These are phyloP conservation scores for Spathaspora boniae DNA, from an alignment of 805 yeast genomes.

Conservation along the genomic window DNA sequence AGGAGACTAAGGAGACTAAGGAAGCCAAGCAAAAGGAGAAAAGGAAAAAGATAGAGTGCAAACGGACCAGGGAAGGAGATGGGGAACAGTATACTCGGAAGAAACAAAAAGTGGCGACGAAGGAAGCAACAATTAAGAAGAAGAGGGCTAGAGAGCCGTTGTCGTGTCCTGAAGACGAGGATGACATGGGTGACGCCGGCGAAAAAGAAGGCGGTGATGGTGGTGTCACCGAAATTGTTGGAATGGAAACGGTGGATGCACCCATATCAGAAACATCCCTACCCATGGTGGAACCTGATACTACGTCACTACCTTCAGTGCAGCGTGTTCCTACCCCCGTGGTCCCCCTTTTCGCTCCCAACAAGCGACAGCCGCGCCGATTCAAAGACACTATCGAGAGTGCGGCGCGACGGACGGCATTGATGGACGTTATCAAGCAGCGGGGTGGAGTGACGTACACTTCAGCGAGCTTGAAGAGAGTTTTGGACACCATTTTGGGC, in stretches of 20 bases:
- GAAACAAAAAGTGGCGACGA: conserved; percentile 5
- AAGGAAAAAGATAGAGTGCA: conserved; percentile 8
- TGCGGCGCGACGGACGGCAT: conserved; percentile 23
- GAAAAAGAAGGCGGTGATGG: background rate
- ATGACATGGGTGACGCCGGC: too few species aligned
- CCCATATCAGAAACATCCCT: too few species aligned
- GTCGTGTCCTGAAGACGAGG: too few species aligned
- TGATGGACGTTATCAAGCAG: conserved; percentile 27
- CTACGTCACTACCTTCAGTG: too few species aligned
- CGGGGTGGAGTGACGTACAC: conserved; percentile 39
- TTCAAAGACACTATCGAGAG: conserved; percentile 20
- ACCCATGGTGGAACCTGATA: too few species aligned
- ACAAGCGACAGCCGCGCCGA: background rate
- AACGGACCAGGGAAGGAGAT: background rate
- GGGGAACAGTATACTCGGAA: background rate
- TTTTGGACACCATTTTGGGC: conserved; percentile 28
- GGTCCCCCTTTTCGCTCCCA: too few species aligned
- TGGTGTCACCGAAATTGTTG: background rate
- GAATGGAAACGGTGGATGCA: too few species aligned
- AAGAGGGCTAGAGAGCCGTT: too few species aligned
- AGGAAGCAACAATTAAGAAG: too few species aligned
- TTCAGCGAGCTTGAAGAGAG: conserved; percentile 28
- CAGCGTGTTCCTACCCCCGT: too few species aligned
- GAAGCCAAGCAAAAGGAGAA: background rate
- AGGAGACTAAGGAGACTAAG: background rate